Conservation (phyloP, 805 yeast species). For the Wickerhamiella bombiphila region DNA sequence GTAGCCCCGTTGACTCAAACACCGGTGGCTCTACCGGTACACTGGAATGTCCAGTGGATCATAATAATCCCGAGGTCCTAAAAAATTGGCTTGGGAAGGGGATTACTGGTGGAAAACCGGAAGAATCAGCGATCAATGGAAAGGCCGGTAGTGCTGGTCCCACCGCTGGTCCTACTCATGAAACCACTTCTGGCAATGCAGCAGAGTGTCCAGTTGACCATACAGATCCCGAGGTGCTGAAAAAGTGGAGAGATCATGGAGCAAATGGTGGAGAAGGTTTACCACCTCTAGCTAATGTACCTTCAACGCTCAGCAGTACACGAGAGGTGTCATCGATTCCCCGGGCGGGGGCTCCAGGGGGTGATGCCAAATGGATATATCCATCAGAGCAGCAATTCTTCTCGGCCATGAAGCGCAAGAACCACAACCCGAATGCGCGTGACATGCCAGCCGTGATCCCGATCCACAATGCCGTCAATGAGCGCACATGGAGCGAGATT, state of each 20-base stretch:
- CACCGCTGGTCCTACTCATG: too few species aligned
- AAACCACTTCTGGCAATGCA: too few species aligned
- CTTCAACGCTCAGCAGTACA: constrained; percentile 42
- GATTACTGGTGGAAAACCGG: constrained; percentile 23
- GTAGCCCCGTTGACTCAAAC: too few species aligned
- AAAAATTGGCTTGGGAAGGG: constrained; percentile 17
- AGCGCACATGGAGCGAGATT: constrained; percentile 79
- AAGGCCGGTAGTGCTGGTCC: too few species aligned
- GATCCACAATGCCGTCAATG: constrained; percentile 86
- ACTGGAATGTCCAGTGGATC: constrained; percentile 14
- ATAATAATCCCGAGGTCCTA: constrained; percentile 13
- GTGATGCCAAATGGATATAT: constrained; percentile 63
- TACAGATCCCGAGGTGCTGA: constrained; percentile 13
- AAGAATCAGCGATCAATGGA: too few species aligned
- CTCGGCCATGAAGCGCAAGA: constrained; percentile 85
- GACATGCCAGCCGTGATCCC: constrained; percentile 92
- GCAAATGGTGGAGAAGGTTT: constrained; percentile 23
- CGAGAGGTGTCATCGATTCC: constrained; percentile 76
- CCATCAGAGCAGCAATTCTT: constrained; percentile 92
- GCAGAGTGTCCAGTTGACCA: constrained; percentile 15
- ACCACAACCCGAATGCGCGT: constrained; percentile 64
- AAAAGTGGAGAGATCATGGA: constrained; percentile 17
- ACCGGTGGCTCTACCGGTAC: too few species aligned
- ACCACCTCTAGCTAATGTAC: constrained; percentile 17
- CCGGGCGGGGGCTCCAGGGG: constrained; percentile 41